phyloP scores from a whole-genome alignment of 148 eudicot genomes.

The Euryodendron excelsum region DNA sequence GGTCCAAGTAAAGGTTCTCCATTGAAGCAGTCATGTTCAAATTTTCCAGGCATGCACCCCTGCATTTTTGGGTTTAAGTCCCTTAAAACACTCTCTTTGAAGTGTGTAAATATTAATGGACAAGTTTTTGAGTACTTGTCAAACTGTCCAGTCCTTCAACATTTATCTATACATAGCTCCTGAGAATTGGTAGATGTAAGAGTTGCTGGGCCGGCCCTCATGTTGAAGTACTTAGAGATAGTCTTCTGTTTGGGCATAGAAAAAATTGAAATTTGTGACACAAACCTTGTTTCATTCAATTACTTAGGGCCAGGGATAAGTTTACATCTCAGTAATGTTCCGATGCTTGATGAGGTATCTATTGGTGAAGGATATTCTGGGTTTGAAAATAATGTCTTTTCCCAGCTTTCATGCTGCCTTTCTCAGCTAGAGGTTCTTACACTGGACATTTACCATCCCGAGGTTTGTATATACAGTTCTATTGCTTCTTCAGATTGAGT shows the following conservation, averaged over 20 bases:
- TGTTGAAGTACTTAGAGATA: conserved; percentile 21
- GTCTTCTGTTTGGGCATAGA: conserved; percentile 21
- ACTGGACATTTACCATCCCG: conserved; percentile 20
- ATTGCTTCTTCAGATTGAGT: background rate
- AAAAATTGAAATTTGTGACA: conserved; percentile 15
- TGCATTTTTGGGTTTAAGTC: background rate
- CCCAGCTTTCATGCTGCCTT: conserved; percentile 22
- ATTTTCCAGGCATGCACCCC: background rate
- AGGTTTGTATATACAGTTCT: conserved; percentile 8
- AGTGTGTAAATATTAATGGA: conserved; percentile 26
- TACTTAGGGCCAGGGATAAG: conserved; percentile 16
- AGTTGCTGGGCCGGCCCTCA: conserved; percentile 14
- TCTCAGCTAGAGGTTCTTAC: conserved; percentile 26
- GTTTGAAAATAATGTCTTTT: conserved; percentile 21
- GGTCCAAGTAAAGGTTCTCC: background rate
- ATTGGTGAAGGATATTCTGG: conserved; percentile 24
- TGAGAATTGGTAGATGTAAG: conserved; percentile 14
- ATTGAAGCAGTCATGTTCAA: background rate
- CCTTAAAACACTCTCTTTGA: conserved; percentile 20
- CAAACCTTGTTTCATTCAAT: conserved; percentile 22
- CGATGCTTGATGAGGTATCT: conserved; percentile 25
- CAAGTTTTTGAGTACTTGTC: conserved; percentile 9
- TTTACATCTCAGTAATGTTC: conserved; percentile 17
- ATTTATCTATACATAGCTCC: conserved; percentile 17
- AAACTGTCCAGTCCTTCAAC: conserved; percentile 10